Conservation (phyloP, 2,329 filamentous ascomycete species). For the Pseudogymnoascus sp. region DNA sequence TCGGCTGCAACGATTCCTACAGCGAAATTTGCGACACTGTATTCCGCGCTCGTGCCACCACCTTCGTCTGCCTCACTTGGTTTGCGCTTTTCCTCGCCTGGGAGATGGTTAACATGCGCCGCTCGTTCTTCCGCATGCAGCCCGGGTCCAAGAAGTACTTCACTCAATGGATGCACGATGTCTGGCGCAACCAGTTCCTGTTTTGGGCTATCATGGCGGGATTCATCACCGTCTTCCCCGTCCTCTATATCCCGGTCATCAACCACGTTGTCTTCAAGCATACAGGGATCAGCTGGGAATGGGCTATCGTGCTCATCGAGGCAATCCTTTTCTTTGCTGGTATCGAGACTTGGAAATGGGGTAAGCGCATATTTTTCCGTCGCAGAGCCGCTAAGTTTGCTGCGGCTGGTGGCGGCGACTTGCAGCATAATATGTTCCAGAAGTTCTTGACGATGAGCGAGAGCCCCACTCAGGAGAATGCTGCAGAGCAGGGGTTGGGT, state of each 20-base stretch:
- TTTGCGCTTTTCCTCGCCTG: slow-evolving; percentile 68
- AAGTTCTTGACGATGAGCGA: background rate
- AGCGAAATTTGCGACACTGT: slow-evolving; percentile 48
- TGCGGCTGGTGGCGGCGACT: background rate
- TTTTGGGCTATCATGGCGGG: slow-evolving; percentile 56
- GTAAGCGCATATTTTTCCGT: slow-evolving; percentile 49
- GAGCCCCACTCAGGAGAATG: background rate
- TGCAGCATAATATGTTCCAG: slow-evolving; percentile 4
- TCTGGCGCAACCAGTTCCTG: slow-evolving; percentile 66
- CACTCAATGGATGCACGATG: slow-evolving; percentile 57
- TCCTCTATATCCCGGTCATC: slow-evolving; percentile 59
- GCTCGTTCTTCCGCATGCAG: slow-evolving; percentile 68
- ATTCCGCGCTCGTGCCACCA: slow-evolving; percentile 64
- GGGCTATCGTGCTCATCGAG: slow-evolving; percentile 57
- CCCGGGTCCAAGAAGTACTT: slow-evolving; percentile 50
- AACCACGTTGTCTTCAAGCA: slow-evolving; percentile 60
- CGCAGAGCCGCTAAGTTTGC: slow-evolving; percentile 10
- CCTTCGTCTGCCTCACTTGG: slow-evolving; percentile 68
- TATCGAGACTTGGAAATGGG: slow-evolving; percentile 59
- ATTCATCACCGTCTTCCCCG: slow-evolving; percentile 48
- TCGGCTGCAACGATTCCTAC: slow-evolving; percentile 52
- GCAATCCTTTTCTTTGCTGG: slow-evolving; percentile 54
- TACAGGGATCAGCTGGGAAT: slow-evolving; percentile 58
- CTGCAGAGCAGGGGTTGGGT: background rate
- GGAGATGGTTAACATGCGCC: slow-evolving; percentile 67